These are phyloP conservation scores for Rhizophora apiculata DNA, from an alignment of 345 rosid genomes.

Conservation along the genomic window DNA sequence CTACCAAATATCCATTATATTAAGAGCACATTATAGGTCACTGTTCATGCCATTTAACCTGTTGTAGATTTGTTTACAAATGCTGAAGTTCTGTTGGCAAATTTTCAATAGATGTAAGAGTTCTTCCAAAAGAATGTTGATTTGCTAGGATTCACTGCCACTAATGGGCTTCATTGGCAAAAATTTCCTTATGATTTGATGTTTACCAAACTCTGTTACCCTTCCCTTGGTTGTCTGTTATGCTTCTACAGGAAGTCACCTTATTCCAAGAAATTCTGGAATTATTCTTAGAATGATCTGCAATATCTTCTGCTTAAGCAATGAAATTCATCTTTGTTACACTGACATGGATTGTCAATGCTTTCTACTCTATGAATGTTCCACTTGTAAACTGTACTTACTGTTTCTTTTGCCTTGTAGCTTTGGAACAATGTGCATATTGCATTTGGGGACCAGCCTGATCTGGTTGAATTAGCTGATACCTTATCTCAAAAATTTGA, in stretches of 20 bases:
- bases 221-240: too few relatives aligned
- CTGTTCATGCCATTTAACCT: not conserved
- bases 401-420: conserved; percentile 50
- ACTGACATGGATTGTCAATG: not conserved
- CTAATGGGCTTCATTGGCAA: not conserved
- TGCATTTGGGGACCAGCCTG: conserved; percentile 68
- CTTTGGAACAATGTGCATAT: conserved; percentile 66
- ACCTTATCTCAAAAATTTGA: conserved; percentile 70
- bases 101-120: not conserved
- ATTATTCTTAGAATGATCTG: not conserved
- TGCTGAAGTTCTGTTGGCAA: not conserved
- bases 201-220: not conserved
- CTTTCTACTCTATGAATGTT: not conserved
- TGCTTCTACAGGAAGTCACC: too few relatives aligned
- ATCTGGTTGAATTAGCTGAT: conserved; percentile 65
- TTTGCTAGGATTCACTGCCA: not conserved
- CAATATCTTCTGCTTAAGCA: too few relatives aligned
- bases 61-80: not conserved
- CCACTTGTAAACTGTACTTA: conserved; percentile 23
- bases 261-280: not conserved
- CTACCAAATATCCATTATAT: too few relatives aligned
- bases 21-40: too few relatives aligned
- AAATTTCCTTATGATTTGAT: not conserved
- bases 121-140: not conserved
- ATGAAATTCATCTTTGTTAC: too few relatives aligned